Conservation (phyloP, 495 filamentous ascomycete genomes). For the Aspergillus cristatus region DNA sequence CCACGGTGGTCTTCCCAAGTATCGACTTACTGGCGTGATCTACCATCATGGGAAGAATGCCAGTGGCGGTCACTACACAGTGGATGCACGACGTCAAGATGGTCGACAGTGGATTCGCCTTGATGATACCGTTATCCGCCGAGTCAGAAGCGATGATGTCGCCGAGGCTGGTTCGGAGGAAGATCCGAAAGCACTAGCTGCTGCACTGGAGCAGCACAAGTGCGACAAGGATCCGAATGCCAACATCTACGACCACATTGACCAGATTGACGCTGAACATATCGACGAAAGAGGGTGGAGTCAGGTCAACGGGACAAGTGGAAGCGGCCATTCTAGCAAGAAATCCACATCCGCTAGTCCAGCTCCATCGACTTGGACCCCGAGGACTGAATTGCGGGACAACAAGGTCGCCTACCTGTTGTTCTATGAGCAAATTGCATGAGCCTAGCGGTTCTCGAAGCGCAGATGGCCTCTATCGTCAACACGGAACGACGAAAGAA, state of each 20-base stretch:
- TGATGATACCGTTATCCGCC: conserved; percentile 85
- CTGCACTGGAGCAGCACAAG: conserved; percentile 56
- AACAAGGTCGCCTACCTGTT: conserved; percentile 95
- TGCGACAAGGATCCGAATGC: conserved; percentile 42
- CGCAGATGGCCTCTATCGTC: background rate
- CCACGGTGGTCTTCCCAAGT: conserved; percentile 63
- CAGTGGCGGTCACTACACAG: conserved; percentile 91
- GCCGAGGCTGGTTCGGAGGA: conserved; percentile 78
- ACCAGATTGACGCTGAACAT: conserved; percentile 52
- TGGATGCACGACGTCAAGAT: conserved; percentile 90
- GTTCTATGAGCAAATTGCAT: conserved; percentile 76
- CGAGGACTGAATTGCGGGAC: conserved; percentile 69
- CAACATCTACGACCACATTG: conserved; percentile 65
- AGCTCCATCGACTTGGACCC: conserved; percentile 44
- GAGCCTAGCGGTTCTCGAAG: conserved; percentile 1
- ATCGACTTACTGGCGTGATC: conserved; percentile 81
- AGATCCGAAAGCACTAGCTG: conserved; percentile 58
- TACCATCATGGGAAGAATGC: conserved; percentile 98
- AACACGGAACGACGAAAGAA: background rate
- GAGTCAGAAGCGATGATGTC: conserved; percentile 81
- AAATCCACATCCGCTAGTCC: conserved; percentile 59
- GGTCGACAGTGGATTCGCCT: conserved; percentile 90
- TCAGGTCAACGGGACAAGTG: conserved; percentile 58
- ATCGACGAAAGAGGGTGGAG: conserved; percentile 70
- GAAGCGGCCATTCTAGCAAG: conserved; percentile 36